A percentile compares a stretch with the other conserved stretches of the same genome.
phyloP scores from a whole-genome alignment of 805 yeast genomes.

The Saccharomycopsis oosterbeekiorum region DNA sequence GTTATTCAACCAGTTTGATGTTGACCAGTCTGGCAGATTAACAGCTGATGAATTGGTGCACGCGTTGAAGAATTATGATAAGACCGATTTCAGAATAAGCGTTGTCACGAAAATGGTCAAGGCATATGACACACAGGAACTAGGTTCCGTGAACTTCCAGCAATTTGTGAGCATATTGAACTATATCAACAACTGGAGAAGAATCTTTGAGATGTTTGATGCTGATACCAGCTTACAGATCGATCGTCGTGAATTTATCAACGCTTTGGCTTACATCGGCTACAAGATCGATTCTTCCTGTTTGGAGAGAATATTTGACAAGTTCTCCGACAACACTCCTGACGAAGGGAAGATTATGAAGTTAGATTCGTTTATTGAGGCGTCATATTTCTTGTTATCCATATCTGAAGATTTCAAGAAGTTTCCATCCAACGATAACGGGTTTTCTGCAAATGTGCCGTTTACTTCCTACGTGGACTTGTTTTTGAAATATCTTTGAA shows the following conservation, averaged over 20 bases:
- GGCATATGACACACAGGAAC: constrained; percentile 1
- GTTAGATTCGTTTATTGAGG: constrained; percentile 15
- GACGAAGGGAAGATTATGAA: constrained; percentile 8
- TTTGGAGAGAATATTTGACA: constrained; percentile 5
- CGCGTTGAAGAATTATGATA: constrained; percentile 13
- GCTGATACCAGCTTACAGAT: constrained; percentile 6
- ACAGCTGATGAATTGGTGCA: constrained; percentile 5
- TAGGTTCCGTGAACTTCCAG: constrained; percentile 7
- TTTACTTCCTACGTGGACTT: constrained; percentile 7
- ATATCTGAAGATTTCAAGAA: constrained; percentile 13
- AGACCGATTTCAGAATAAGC: constrained; percentile 9
- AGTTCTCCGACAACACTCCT: constrained; percentile 3
- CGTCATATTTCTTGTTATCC: constrained; percentile 6
- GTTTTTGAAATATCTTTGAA: constrained; percentile 6
- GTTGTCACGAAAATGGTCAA: constrained; percentile 11
- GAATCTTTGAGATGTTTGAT: constrained; percentile 12
- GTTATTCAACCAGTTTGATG: constrained; percentile 6
- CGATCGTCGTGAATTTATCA: constrained; percentile 6
- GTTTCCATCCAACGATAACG: constrained; percentile 9
- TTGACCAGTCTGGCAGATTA: constrained; percentile 3
- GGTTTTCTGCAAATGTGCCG: constrained; percentile 4
- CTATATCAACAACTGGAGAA: constrained; percentile 12
- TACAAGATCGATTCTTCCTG: constrained; percentile 4
- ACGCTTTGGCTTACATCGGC: constrained; percentile 9
- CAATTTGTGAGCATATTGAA: constrained; percentile 10